Evolutionary conservation across 495 filamentous ascomycete species (phyloP).

Genomic region (Neurospora sp.): DNA sequence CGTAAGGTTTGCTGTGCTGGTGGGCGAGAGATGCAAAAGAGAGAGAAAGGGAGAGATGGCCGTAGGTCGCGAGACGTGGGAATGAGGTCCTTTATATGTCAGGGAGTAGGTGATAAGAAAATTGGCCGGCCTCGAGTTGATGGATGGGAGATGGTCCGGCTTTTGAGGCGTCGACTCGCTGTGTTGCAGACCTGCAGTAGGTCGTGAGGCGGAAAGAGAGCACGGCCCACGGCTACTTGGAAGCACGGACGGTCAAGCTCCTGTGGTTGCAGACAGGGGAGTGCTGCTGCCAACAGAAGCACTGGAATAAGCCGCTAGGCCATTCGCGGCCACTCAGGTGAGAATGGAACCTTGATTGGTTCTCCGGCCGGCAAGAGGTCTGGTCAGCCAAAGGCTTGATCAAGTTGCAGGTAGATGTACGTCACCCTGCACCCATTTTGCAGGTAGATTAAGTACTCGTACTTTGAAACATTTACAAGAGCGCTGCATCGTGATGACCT

Average conservation of each 20-base stretch:
- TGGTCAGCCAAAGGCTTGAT: not conserved
- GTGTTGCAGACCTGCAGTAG: not conserved
- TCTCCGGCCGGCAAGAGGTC: not conserved
- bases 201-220: not conserved
- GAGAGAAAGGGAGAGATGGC: not conserved
- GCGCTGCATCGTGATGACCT: not conserved
- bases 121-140: not conserved
- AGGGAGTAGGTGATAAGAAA: not conserved
- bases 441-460: not conserved
- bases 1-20: not conserved
- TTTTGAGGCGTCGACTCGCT: not conserved
- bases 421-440: not conserved
- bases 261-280: not conserved
- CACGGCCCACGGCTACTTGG: not conserved
- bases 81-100: not conserved
- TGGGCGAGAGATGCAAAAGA: not conserved
- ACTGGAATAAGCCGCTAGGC: not conserved
- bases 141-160: not conserved
- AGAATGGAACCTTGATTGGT: not conserved
- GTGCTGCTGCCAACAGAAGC: not conserved
- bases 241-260: not conserved
- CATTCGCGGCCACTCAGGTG: not conserved
- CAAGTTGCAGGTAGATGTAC: not conserved
- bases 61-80: not conserved
- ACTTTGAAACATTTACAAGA: not conserved